Evolutionary conservation across 1,284 basidiomycete species (phyloP).

Genomic region (Moniliophthora roreri): DNA sequence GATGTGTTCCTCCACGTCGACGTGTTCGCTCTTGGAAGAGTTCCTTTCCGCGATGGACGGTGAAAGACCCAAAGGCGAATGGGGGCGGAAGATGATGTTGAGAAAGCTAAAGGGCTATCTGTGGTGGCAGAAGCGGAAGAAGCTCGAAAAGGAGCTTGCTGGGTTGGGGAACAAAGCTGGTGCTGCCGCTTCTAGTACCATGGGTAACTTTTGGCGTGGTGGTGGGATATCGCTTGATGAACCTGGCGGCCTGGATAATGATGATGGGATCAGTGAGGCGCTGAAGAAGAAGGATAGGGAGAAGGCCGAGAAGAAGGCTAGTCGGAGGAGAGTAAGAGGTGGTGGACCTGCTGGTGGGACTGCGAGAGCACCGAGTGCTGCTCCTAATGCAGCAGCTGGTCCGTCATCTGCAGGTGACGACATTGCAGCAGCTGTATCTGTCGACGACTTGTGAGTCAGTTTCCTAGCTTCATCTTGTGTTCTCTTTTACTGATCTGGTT

Average conservation of each 20-base stretch:
- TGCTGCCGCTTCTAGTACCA: too few relatives aligned
- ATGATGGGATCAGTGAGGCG: conserved; percentile 58
- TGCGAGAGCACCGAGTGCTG: conserved; percentile 17
- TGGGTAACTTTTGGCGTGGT: not conserved
- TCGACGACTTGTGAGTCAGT: conserved; percentile 12
- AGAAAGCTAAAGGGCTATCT: conserved; percentile 71
- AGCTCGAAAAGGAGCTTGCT: conserved; percentile 31
- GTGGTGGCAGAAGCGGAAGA: conserved; percentile 75
- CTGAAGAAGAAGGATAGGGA: conserved; percentile 74
- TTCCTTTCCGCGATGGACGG: conserved; percentile 72
- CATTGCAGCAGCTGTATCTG: not conserved
- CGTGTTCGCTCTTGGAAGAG: conserved; percentile 74
- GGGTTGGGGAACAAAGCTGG: not conserved
- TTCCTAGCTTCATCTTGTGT: not conserved
- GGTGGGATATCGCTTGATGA: conserved; percentile 2
- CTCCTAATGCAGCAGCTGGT: conserved; percentile 8
- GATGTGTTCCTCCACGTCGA: conserved; percentile 85
- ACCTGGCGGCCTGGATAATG: not conserved
- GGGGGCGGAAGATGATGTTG: conserved; percentile 80
- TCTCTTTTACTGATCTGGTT: not conserved
- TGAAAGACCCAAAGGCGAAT: conserved; percentile 53
- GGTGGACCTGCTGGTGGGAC: conserved; percentile 46
- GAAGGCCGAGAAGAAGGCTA: conserved; percentile 50
- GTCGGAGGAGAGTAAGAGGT: conserved; percentile 63
- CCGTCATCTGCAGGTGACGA: conserved; percentile 2